Percentiles rank a stretch among this genome's conserved stretches.
Conservation (phyloP, 1,284 basidiomycete genomes). For the Thelephora terrestris region DNA sequence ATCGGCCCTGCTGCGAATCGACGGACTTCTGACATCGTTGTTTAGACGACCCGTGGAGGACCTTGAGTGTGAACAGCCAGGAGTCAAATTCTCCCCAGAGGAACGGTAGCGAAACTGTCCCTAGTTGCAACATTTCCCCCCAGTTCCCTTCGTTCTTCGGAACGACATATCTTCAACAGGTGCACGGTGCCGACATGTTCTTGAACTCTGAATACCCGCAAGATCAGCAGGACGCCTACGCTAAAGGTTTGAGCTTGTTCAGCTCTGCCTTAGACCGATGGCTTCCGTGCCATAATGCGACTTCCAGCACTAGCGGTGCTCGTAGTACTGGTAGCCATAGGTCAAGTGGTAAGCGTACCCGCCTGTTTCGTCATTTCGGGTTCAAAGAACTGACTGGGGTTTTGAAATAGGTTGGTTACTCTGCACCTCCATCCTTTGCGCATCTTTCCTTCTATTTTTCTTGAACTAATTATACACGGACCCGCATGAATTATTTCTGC, state of each 20-base stretch:
- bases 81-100: constrained; percentile 35
- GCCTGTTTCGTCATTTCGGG: no score
- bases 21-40: neutral
- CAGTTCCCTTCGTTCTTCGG: constrained; percentile 32
- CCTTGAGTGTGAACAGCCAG: constrained; percentile 40
- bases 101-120: constrained; percentile 28
- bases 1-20: neutral
- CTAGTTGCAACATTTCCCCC: constrained; percentile 28
- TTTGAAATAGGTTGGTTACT: no score
- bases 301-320: neutral
- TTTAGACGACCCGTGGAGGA: constrained; percentile 43
- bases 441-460: no score
- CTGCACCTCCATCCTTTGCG: no score
- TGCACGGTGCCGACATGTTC: constrained; percentile 39
- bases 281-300: constrained; percentile 31
- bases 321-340: neutral
- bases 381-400: no score
- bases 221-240: constrained; percentile 34
- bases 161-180: constrained; percentile 34
- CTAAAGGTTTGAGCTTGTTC: constrained; percentile 34
- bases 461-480: no score
- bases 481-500: no score
- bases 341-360: no score
- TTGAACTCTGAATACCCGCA: constrained; percentile 39
- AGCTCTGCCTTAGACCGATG: constrained; percentile 37